Base-by-base conservation (phyloP, 805 yeast genomes). In the Candida krabiensis region DNA sequence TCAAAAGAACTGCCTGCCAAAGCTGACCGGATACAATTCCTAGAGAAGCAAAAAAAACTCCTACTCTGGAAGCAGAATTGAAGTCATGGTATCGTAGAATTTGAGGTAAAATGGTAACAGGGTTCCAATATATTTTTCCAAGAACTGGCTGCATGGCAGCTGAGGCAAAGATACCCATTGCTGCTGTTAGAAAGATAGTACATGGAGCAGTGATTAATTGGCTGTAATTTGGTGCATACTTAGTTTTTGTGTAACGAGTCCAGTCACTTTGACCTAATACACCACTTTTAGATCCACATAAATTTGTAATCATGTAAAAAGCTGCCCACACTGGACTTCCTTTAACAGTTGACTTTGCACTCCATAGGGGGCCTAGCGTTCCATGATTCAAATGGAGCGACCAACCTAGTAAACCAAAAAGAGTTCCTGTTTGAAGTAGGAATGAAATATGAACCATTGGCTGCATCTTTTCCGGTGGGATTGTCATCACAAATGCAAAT, bases 181-280 rank as follows among this genome's bases (percentile, higher is more conserved):
- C 71, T 3, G 95, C 83, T 22, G 95, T 88, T 37, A 87, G 54
- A 5, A 89, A 83, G 60, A 86, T 85, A 50, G 87, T 76, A 49
- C 77, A 33, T 2, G 54, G 54, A n/a, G 52, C 52, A 6, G 49
- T 45, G 28, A 50, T 19, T 2, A 50, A 22, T 28, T 50, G 54
- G 26, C 49, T 39, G 17, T 43, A 35, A 24, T 40, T 45, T 18
- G 54, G 52, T 6, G 51, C 41, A 38, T 38, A 70, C 24, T 36
- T 37, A 5, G 48, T 43, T 15, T 48, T 44, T 1, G 55, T 37
- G 49, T 63, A 65, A 41, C 79, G 53, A 4, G 72, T 60, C 55
- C 61, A 70, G 43, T 70, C 75, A 33, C 70, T 55, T 38, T 69
- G 71, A 42, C 68, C 75, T 25, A 64, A 44, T 19, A 67, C 60